Evolutionary conservation across 2,329 filamentous ascomycete genomes (phyloP).

Genomic region (Fragosphaeria purpurea): DNA sequence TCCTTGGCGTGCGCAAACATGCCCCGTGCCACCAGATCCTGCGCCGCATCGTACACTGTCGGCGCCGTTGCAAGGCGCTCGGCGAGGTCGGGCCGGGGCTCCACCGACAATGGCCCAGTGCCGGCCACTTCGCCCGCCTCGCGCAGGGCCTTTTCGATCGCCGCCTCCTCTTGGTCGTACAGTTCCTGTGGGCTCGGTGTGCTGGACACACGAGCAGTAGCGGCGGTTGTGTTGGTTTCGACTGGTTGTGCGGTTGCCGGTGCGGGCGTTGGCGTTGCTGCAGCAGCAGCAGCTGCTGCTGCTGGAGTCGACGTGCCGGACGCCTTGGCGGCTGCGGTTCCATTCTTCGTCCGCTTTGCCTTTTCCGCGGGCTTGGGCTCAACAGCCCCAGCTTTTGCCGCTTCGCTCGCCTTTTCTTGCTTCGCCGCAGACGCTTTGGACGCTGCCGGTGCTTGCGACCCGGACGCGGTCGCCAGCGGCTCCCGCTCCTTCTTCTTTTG

Average conservation of each 20-base stretch:
- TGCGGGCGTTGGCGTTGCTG: not conserved
- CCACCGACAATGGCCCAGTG: not conserved
- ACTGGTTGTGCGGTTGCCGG: not conserved
- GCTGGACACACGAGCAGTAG: not conserved
- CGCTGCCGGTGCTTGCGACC: constrained; percentile 6
- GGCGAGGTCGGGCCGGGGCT: not conserved
- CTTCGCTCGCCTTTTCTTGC: constrained; percentile 3
- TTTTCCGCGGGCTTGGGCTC: not conserved
- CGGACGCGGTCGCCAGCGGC: not conserved
- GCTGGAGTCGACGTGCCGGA: not conserved
- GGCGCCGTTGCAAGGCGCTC: not conserved
- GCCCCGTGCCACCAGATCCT: constrained; percentile 11
- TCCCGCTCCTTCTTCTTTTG: too few species aligned
- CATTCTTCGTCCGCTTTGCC: not conserved
- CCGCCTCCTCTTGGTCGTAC: constrained; percentile 7
- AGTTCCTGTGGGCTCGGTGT: too few species aligned
- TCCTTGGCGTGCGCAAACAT: constrained; percentile 6
- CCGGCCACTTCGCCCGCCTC: constrained; percentile 5
- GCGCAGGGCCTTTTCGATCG: constrained; percentile 1
- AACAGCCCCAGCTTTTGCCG: constrained; percentile 1
- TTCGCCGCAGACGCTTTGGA: not conserved
- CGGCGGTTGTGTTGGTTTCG: not conserved
- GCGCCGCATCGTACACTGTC: constrained; percentile 12
- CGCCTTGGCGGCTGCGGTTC: not conserved
- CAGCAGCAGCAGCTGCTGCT: not conserved